phyloP scores from a whole-genome alignment of 2,329 filamentous ascomycete species.

The Tolypocladium pustulatum region DNA sequence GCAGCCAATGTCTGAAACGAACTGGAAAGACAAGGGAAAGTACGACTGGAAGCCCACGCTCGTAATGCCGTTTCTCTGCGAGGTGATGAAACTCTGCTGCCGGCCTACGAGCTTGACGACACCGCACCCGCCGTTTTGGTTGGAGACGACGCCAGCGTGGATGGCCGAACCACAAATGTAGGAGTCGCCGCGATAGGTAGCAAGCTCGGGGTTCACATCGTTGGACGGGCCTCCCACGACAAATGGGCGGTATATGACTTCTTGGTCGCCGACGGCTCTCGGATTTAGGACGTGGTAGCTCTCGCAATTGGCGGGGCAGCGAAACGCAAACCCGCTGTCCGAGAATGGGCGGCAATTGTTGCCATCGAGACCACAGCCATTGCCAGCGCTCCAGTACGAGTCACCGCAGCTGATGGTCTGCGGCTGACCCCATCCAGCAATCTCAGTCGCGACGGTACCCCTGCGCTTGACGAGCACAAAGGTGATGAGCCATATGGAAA shows the following conservation, averaged over 20 bases:
- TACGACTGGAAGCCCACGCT: slow-evolving; percentile 76
- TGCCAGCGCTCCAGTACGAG: slow-evolving; percentile 61
- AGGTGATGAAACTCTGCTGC: slow-evolving; percentile 50
- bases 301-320: slow-evolving; percentile 63
- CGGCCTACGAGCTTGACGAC: slow-evolving; percentile 66
- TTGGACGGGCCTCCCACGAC: slow-evolving; percentile 55
- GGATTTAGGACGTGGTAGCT: slow-evolving; percentile 58
- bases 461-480: slow-evolving; percentile 60
- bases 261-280: slow-evolving; percentile 62
- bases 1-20: slow-evolving; percentile 55
- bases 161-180: slow-evolving; percentile 80
- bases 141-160: slow-evolving; percentile 67
- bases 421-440: slow-evolving; percentile 58
- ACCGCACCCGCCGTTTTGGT: slow-evolving; percentile 68
- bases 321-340: slow-evolving; percentile 59
- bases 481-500: slow-evolving; percentile 56
- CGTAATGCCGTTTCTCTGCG: slow-evolving; percentile 60
- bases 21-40: slow-evolving; percentile 80
- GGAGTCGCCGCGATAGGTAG: slow-evolving; percentile 78
- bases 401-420: slow-evolving; percentile 55
- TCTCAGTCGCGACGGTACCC: slow-evolving; percentile 47
- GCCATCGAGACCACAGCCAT: slow-evolving; percentile 65
- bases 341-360: slow-evolving; percentile 66
- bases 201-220: slow-evolving; percentile 25
- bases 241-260: slow-evolving; percentile 53